Evolutionary conservation across 139 green algal genomes (phyloP).

Genomic region (Chlamydomonas eustigma): DNA sequence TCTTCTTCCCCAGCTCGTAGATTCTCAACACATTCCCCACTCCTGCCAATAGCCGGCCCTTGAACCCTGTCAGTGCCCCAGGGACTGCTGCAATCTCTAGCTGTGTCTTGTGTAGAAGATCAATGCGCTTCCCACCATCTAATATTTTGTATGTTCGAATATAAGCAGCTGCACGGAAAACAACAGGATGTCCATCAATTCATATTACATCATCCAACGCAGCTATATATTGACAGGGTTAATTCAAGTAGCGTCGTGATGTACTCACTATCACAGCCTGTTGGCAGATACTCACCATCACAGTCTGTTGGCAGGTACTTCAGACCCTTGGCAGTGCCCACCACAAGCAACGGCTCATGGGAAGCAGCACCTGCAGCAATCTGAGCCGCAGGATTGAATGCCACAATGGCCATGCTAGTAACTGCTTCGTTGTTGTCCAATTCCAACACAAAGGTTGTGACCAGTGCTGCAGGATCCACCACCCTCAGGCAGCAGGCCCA

Average conservation of each 20-base stretch:
- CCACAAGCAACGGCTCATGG: slow-evolving; percentile 65
- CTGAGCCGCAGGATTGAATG: slow-evolving; percentile 43
- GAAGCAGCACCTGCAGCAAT: slow-evolving; percentile 15
- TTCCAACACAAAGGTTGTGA: slow-evolving; percentile 58
- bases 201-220: no score
- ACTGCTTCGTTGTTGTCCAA: slow-evolving; percentile 87
- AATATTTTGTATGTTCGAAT: slow-evolving; percentile 70
- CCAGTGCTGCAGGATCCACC: slow-evolving; percentile 69
- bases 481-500: slow-evolving; percentile 91
- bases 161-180: slow-evolving; percentile 54
- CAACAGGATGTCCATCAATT: no score
- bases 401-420: slow-evolving; percentile 64
- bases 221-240: no score
- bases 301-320: slow-evolving; percentile 74
- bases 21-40: slow-evolving; percentile 80
- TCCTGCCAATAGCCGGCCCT: slow-evolving; percentile 86
- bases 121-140: slow-evolving; percentile 61
- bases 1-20: slow-evolving; percentile 95
- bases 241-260: no score
- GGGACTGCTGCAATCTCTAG: slow-evolving; percentile 75
- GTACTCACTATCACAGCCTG: background rate
- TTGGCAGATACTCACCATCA: slow-evolving; percentile 39
- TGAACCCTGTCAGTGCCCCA: slow-evolving; percentile 77
- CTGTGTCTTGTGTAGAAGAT: slow-evolving; percentile 89
- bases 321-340: slow-evolving; percentile 57